Evolutionary conservation across 2,329 filamentous ascomycete species (phyloP).

Genomic region (Bipolaris cookei): DNA sequence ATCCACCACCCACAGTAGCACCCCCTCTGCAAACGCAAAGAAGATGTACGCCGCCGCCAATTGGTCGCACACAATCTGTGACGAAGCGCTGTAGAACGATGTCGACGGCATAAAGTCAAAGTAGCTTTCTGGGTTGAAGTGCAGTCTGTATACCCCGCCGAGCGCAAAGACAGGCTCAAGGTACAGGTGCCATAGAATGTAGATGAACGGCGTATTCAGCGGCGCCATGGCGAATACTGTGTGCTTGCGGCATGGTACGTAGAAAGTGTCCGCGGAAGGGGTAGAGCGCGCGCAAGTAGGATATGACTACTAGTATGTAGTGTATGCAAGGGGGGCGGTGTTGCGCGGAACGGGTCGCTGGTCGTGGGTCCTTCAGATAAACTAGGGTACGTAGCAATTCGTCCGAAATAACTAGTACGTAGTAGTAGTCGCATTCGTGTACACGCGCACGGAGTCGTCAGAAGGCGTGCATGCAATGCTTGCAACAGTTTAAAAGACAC

Average conservation of each 20-base stretch:
- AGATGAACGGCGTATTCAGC: slow-evolving; percentile 59
- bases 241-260: neutral
- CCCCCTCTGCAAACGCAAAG: slow-evolving; percentile 77
- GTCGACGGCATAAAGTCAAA: slow-evolving; percentile 65
- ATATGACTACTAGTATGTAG: neutral
- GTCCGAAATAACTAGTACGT: no score
- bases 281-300: neutral
- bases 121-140: slow-evolving; percentile 61
- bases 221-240: slow-evolving; percentile 20
- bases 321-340: neutral
- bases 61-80: slow-evolving; percentile 69
- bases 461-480: no score
- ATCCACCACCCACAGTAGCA: slow-evolving; percentile 71
- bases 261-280: neutral
- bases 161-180: slow-evolving; percentile 67
- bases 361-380: neutral
- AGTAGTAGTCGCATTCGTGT: neutral
- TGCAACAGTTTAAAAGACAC: no score
- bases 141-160: slow-evolving; percentile 60
- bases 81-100: slow-evolving; percentile 49
- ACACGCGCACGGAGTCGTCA: no score
- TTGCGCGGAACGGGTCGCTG: neutral
- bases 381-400: neutral
- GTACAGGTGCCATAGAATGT: slow-evolving; percentile 75
- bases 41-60: slow-evolving; percentile 78